Evolutionary conservation across 768 basidiomycete species (phyloP), one percentile per base, ranked within the genome.

Genomic region (Strobilomyces echinocephalus): DNA sequence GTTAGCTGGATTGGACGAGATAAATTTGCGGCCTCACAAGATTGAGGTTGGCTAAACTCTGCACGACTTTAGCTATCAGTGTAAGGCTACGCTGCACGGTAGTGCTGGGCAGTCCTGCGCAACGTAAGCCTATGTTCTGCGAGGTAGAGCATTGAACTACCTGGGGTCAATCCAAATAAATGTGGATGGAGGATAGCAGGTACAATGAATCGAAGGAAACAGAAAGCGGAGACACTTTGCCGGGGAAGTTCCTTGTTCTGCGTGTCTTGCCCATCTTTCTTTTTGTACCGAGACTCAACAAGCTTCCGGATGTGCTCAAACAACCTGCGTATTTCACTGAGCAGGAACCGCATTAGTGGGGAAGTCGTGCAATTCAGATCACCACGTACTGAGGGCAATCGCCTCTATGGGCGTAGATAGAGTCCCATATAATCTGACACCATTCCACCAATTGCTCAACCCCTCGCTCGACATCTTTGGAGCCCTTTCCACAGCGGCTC

Each of bases 181-280:
- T 92, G 88, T 2, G 92, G 92, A 65, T 90, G 82, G n/a, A 94
- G 76, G 53, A 95, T 88, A 21, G 88, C 92, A 33, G 92, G 93
- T 24, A 91, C 88, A 55, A 95, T 86, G 68, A 94, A 92, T 39
- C 92, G 81, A 40, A 95, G 77, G 70, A 94, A 95, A 65, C 88
- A 83, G 65, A 95, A 94, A 1, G 92, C 91, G 34, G 88, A 90
- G 40, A 95, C 88, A 61, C 87, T 84, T 65, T 92, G 91, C 79
- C 81, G 84, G 33, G 82, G 87, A 31, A 91, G 71, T 31, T 86
- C 77, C 38, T 69, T 71, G 55, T 77, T 78, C 26, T 73, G 73
- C 14, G 76, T 78, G 8, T 77, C 72, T 10, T 69, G 56, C 9
- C 58, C 58, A 20, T 73, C 69, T 40, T 76, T 74, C 24, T 74